Base-by-base conservation (phyloP, 495 filamentous ascomycete species). In the Talaromyces stipitatus region DNA sequence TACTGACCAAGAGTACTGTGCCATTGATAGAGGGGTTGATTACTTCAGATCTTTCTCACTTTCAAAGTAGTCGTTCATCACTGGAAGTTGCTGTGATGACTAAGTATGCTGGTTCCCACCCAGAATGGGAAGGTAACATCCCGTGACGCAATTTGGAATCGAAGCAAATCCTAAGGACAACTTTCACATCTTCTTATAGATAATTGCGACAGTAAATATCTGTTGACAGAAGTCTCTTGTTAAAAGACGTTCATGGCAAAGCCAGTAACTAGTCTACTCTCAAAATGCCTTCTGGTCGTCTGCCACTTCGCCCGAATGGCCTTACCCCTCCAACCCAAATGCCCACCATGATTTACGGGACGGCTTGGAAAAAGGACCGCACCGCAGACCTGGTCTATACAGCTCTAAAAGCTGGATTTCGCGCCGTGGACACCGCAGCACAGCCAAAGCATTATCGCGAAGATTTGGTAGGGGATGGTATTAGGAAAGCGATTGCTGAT, bases 361-460 rank as follows among this genome's bases (percentile, higher is more conserved):
- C 89, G 7, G 90, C 90, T n/a, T 92, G 89, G 90, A 92, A 92
- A 71, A 88, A 89, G 66, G 83, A 85, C 2, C 70, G 69, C 26
- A 90, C 86, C 1, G 75, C 80, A 18, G 77, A 82, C 32, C 76
- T 91, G 1, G 88, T 92, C 24, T 77, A 85, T 62, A 71, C 78
- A 61, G 90, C 90, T 23, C 63, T 95, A 60, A 74, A 78, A 53
- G 70, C 82, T 11, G 90, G 90, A 7, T 95, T 94, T 66, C 76
- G 81, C 6, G 88, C 77, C 16, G 72, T 92, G 54, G 90, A 95
- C 63, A 92, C 88, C 0, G 89, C 88, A 5, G 87, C 86, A 47
- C 89, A 92, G 64, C 88, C 88, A 12, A 79, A 79, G 57, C 90
- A 92, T 67, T 94, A 92, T 62, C 78, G 83, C 55, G 89, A 95